These are phyloP conservation scores for Xylaria sp. DNA, from an alignment of 2,329 filamentous ascomycete species.

Conservation along the genomic window DNA sequence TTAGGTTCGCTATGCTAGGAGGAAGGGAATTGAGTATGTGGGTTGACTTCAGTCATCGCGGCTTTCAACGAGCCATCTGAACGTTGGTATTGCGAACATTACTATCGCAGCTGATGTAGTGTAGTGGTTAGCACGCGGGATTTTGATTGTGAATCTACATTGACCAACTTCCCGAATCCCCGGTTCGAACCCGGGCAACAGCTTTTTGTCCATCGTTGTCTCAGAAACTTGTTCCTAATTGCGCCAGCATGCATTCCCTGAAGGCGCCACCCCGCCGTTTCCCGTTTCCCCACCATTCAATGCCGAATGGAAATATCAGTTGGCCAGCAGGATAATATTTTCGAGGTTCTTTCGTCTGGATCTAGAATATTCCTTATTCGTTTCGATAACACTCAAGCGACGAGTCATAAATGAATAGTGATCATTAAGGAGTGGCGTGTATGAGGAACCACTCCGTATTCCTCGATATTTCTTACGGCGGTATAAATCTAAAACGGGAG, in stretches of 20 bases:
- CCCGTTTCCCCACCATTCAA: background rate
- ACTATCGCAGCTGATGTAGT: slow-evolving; percentile 38
- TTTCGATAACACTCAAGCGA: background rate
- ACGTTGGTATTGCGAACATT: no score
- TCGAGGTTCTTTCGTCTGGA: background rate
- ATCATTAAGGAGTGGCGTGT: background rate
- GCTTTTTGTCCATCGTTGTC: slow-evolving; percentile 24
- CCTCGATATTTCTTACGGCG: background rate
- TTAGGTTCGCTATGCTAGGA: background rate
- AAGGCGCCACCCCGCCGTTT: background rate
- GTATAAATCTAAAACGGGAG: background rate
- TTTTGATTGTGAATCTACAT: slow-evolving; percentile 34
- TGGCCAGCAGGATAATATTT: no score
- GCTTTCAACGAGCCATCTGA: background rate
- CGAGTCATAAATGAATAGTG: no score
- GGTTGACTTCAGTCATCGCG: background rate
- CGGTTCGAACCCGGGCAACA: slow-evolving; percentile 44
- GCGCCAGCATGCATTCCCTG: background rate
- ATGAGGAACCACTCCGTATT: background rate
- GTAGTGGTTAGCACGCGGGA: slow-evolving; percentile 48
- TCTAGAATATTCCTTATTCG: background rate
- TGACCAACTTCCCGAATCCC: slow-evolving; percentile 41
- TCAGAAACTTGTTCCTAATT: background rate
- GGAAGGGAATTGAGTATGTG: background rate
- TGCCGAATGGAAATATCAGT: background rate